phyloP scores from a whole-genome alignment of 1,284 basidiomycete genomes.

The Pseudozyma flocculosa region DNA sequence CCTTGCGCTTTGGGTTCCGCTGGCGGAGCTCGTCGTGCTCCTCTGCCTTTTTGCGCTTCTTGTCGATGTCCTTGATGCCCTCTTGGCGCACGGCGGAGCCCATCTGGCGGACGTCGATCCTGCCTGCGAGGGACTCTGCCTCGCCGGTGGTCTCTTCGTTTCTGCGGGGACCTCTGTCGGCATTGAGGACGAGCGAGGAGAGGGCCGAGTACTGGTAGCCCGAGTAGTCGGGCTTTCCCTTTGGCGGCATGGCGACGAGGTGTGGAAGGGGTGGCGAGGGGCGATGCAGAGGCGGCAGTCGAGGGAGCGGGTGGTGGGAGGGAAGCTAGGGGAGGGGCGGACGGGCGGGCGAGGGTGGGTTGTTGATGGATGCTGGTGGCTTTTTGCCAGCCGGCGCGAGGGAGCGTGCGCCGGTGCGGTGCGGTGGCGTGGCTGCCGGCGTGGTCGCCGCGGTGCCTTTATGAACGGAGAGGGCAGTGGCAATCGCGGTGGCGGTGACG shows the following conservation, averaged over 20 bases:
- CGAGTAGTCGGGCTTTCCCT: constrained; percentile 49
- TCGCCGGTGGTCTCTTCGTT: constrained; percentile 84
- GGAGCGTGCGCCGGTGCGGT: no score
- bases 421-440: no score
- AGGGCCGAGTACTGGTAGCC: constrained; percentile 58
- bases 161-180: constrained; percentile 44
- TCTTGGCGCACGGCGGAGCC: constrained; percentile 83
- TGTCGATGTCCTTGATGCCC: constrained; percentile 86
- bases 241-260: constrained; percentile 42
- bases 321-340: no score
- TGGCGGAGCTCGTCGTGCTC: constrained; percentile 37
- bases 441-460: no score
- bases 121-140: constrained; percentile 85
- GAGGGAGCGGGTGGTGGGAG: no score
- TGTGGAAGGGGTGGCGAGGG: no score
- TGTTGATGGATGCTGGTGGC: no score
- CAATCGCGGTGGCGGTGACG: no score
- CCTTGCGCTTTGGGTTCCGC: constrained; percentile 23
- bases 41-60: constrained; percentile 70
- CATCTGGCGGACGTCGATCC: constrained; percentile 89
- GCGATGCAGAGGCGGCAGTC: no score
- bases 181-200: constrained; percentile 53
- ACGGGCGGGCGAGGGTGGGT: no score
- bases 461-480: no score
- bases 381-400: no score